Evolutionary conservation across 805 yeast genomes (phyloP).

Genomic region (Suhomyces xylopsoci): DNA sequence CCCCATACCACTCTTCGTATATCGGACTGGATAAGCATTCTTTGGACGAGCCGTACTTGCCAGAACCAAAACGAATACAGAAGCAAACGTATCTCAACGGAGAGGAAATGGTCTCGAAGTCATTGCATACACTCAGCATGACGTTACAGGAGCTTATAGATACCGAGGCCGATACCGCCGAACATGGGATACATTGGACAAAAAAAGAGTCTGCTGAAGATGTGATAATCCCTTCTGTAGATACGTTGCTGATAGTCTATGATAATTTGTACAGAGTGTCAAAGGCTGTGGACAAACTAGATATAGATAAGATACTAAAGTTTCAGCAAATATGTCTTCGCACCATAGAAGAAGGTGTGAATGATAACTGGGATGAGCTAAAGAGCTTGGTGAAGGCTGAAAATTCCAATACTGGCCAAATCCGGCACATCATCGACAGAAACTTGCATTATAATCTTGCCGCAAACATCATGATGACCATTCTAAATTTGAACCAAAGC

Average conservation of each 20-base stretch:
- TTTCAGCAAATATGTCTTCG: constrained; percentile 26
- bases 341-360: constrained; percentile 20
- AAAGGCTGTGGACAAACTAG: constrained; percentile 12
- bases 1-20: neutral
- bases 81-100: constrained; percentile 4
- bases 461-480: constrained; percentile 34
- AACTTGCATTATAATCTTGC: constrained; percentile 16
- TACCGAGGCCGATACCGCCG: constrained; percentile 9
- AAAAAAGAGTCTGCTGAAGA: neutral
- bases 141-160: constrained; percentile 3
- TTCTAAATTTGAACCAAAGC: constrained; percentile 37
- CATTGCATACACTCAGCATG: neutral
- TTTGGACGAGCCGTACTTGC: neutral
- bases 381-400: neutral
- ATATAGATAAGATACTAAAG: constrained; percentile 13
- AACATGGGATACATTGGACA: constrained; percentile 18
- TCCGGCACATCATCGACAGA: neutral
- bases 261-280: constrained; percentile 27
- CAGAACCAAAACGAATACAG: constrained; percentile 5
- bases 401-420: neutral
- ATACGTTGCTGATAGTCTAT: constrained; percentile 12
- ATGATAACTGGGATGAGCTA: constrained; percentile 18
- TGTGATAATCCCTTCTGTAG: neutral
- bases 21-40: neutral
- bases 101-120: constrained; percentile 3